Base-by-base conservation (phyloP, 441 rosid genomes). In the Gossypium gossypioides region DNA sequence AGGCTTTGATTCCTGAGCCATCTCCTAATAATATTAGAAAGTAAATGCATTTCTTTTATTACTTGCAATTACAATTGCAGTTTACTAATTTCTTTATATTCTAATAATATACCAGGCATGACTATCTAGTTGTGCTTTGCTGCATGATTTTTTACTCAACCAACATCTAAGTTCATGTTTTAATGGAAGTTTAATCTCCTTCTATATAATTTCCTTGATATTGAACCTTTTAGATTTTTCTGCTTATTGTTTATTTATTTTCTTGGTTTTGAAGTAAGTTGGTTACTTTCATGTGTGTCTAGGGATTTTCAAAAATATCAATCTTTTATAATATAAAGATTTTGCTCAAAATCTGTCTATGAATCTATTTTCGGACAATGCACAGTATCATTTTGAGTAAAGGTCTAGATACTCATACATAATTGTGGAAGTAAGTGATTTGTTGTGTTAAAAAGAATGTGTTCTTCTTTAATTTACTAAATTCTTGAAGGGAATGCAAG, bases 1-100 rank as follows among this genome's bases (percentile, higher is more conserved):
- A 94, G 80, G 87, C 98, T 44, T 84, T 94, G 87, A 84, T 94
- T 81, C 97, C 98, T 8, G 98, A 94, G 75, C 96, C 96, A 40
- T 86, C 98, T 75, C 91, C 94, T 42, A 54, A 42, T 66, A 91
- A 94, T 83, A 62, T 94, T 68, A 85, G 82, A 80, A 91, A 81
- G 98, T 87, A 84, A 75, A 86, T 81, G 75, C 63, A n/a, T 32
- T 71, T 71, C 70, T 58, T 67, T 34, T 67, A 62, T 25, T 34
- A 2, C 56, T 54, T 44, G 50, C 50, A 48, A 29, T 58, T 74
- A 56, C 57, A 61, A 29, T 58, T 74, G 51, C 57, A 61, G 6
- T 63, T 16, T 21, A n/a, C 60, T 34, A 16, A 34, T 46, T 27
- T 48, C 16, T 60, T 29, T 37, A 52, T 29, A 13, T 63, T 50